Evolutionary conservation across 495 filamentous ascomycete genomes (phyloP), one percentile per base, ranked within the genome.

Genomic region (Tuber calosporum): DNA sequence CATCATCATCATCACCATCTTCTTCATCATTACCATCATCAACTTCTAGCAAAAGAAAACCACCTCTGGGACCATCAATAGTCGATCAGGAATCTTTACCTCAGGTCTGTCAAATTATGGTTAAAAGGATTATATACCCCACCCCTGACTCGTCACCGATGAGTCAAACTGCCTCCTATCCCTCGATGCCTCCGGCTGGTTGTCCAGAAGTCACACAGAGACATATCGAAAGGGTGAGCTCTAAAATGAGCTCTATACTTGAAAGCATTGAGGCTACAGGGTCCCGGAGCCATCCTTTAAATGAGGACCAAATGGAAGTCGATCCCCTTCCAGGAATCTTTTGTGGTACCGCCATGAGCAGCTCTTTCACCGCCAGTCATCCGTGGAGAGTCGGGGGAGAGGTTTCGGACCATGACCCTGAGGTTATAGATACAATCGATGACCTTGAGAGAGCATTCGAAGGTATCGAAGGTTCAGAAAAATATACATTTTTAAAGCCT

Each of bases 131-230:
- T 3, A 74, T 68, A 26, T 78, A 78, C 45, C 76, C 76, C 22
- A 77, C 74, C n/a, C 76, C 76, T 11, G 75, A 67, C 17, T 68
- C 76, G 36, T 78, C 76, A 19, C 76, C 76, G 2, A 77, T 68
- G 26, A 45, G 40, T 8, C 72, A 74, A 26, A 42, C 9, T 26
- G 45, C 39, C 30, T 6, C n/a, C 37, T 76, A 67, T 26, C 39
- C n/a, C n/a, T 30, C 48, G 48, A 58, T 30, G 20, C 74, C 58
- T 4, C 70, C 76, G 37, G 67, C 36, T 0, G 40, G 20, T 13
- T 17, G 15, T 6, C 34, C 34, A n/a, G 67, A 77, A 43, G 15
- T 69, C 19, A 75, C 74, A 4, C 48, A 68, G 41, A 70, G 48
- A 69, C 70, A 78, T 71, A 45, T 38, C 37, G 76, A 73, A 41